Percentiles rank a stretch among this genome's conserved stretches.
phyloP scores from a whole-genome alignment of 2,329 filamentous ascomycete species.

The Dissoconium aciculare region DNA sequence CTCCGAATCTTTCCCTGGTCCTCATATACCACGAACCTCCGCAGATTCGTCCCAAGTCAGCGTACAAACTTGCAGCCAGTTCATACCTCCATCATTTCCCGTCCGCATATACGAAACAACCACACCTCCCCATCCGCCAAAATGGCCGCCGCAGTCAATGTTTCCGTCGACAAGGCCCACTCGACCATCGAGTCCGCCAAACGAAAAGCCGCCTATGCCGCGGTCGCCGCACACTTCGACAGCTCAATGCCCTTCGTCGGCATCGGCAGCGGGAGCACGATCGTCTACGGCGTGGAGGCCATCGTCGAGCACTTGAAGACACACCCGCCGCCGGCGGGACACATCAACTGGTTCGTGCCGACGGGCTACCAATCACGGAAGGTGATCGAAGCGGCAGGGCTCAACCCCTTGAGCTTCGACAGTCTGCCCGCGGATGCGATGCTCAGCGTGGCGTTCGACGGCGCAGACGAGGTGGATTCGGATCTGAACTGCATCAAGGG shows the following conservation, averaged over 20 bases:
- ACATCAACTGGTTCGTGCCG: slow-evolving; percentile 68
- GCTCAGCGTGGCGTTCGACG: slow-evolving; percentile 88
- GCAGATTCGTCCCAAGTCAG: no score
- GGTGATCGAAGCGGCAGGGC: slow-evolving; percentile 64
- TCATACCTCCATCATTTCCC: no score
- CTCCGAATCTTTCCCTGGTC: no score
- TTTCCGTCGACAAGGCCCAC: slow-evolving; percentile 4
- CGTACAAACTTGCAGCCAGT: no score
- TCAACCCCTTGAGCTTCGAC: slow-evolving; percentile 65
- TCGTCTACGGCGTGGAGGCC: slow-evolving; percentile 72
- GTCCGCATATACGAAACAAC: no score
- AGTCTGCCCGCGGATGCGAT: slow-evolving; percentile 48
- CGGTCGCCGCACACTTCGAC: slow-evolving; percentile 57
- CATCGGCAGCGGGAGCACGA: slow-evolving; percentile 69
- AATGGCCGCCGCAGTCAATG: slow-evolving; percentile 7
- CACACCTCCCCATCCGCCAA: no score
- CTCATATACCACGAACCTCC: no score
- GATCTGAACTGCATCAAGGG: slow-evolving; percentile 96
- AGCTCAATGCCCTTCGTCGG: slow-evolving; percentile 50
- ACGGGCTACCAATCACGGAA: slow-evolving; percentile 85
- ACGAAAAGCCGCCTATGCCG: slow-evolving; percentile 56
- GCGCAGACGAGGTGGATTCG: slow-evolving; percentile 90
- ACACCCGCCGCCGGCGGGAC: slow-evolving; percentile 31
- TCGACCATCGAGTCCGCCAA: slow-evolving; percentile 52
- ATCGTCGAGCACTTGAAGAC: slow-evolving; percentile 45